A percentile compares a stretch with the other conserved stretches of the same genome.
phyloP scores from a whole-genome alignment of 305 asterid genomes.

The Solanum hybrid region DNA sequence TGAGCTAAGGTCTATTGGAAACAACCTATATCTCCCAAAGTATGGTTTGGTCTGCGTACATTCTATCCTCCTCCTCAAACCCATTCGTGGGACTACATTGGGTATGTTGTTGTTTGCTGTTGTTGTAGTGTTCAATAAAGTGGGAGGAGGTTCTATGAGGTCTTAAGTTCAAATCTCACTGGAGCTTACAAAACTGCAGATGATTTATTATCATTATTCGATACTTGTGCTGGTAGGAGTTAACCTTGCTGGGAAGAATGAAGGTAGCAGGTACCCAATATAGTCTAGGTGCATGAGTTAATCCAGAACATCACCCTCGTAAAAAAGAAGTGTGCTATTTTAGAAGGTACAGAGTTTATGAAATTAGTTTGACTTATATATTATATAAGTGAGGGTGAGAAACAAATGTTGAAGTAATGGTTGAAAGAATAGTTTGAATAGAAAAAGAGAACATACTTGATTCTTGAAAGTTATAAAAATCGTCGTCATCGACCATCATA shows the following conservation, averaged over 20 bases:
- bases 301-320: not conserved
- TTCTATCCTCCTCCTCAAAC: not conserved
- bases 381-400: not conserved
- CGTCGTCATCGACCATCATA: not conserved
- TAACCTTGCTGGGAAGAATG: not conserved
- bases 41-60: not conserved
- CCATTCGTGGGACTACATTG: not conserved
- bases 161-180: not conserved
- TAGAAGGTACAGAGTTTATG: not conserved
- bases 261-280: not conserved
- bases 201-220: not conserved
- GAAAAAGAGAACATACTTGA: not conserved
- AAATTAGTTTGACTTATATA: not conserved
- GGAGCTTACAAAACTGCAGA: not conserved
- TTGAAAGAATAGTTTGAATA: not conserved
- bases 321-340: not conserved
- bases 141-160: not conserved
- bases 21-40: not conserved
- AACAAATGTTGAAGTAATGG: not conserved
- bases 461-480: not conserved
- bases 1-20: not conserved
- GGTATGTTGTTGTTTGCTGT: not conserved
- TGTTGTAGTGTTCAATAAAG: not conserved
- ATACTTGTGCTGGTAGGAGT: not conserved
- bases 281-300: not conserved